A percentile compares a stretch with the other conserved stretches of the same genome.
These are phyloP conservation scores for Malassezia japonica DNA, from an alignment of 1,284 basidiomycete genomes.

Conservation along the genomic window DNA sequence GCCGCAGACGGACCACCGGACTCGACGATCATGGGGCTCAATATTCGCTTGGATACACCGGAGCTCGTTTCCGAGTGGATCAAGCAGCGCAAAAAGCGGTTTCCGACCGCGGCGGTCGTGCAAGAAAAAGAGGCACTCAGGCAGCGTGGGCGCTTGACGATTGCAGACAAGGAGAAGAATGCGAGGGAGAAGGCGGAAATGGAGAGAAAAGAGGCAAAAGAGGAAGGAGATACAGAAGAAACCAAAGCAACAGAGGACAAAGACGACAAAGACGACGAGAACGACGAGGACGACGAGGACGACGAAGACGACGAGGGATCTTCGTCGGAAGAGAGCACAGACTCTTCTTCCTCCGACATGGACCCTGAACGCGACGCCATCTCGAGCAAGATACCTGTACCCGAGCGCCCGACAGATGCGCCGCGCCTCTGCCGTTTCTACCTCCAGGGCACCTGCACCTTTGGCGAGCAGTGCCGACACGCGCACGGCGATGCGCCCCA, in stretches of 20 bases:
- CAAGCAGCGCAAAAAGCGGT: constrained; percentile 42
- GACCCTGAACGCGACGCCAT: constrained; percentile 17
- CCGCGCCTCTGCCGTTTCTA: constrained; percentile 24
- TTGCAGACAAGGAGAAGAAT: too few species aligned
- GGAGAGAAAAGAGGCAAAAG: too few species aligned
- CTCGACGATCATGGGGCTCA: constrained; percentile 41
- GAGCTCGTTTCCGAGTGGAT: constrained; percentile 45
- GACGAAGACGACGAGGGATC: neutral
- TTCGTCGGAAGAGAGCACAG: too few species aligned
- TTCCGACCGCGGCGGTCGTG: constrained; percentile 31
- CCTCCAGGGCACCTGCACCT: constrained; percentile 30
- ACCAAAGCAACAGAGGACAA: too few species aligned
- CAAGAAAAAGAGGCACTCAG: constrained; percentile 27
- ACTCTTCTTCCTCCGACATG: constrained; percentile 12
- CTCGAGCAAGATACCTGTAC: constrained; percentile 13
- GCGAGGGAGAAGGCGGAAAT: too few species aligned
- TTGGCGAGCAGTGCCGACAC: constrained; percentile 31
- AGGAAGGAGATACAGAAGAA: too few species aligned
- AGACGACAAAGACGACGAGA: too few species aligned
- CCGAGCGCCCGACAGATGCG: neutral
- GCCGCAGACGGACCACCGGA: constrained; percentile 29
- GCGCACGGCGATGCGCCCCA: constrained; percentile 17
- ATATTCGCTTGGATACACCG: constrained; percentile 40
- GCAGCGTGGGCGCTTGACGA: too few species aligned
- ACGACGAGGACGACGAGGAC: too few species aligned